Evolutionary conservation across 2,329 filamentous ascomycete species (phyloP).

Genomic region (Ophiostoma sp.): DNA sequence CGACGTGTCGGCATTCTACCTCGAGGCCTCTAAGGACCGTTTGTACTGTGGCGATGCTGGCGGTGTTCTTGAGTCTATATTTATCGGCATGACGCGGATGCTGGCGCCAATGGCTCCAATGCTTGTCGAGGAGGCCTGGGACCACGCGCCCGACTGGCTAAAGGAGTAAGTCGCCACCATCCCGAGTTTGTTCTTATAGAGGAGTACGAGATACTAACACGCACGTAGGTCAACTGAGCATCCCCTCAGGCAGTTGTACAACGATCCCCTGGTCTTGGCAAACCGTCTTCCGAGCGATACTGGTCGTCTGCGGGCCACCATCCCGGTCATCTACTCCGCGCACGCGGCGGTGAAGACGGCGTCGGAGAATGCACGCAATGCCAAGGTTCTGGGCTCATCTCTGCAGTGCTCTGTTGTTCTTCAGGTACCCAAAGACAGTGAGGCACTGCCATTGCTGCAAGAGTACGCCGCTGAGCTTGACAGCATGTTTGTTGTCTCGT

Average conservation of each 20-base stretch:
- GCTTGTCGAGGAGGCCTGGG: conserved; percentile 87
- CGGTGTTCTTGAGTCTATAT: conserved; percentile 65
- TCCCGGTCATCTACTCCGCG: conserved; percentile 53
- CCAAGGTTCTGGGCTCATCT: conserved; percentile 75
- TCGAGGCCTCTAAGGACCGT: conserved; percentile 88
- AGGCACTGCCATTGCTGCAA: conserved; percentile 40
- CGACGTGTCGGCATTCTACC: conserved; percentile 89
- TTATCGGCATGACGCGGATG: conserved; percentile 73
- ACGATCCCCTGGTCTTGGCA: conserved; percentile 45
- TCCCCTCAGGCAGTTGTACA: conserved; percentile 53
- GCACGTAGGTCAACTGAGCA: conserved; percentile 35
- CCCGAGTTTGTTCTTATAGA: not conserved
- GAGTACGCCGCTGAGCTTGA: conserved; percentile 54
- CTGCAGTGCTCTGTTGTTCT: conserved; percentile 73
- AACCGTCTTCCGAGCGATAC: conserved; percentile 45
- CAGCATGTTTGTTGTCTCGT: conserved; percentile 69
- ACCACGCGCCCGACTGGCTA: conserved; percentile 68
- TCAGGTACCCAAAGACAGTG: conserved; percentile 41
- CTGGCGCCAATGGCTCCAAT: conserved; percentile 78
- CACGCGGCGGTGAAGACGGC: conserved; percentile 70
- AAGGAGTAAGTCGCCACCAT: conserved; percentile 38
- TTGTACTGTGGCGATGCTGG: conserved; percentile 78
- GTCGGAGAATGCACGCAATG: conserved; percentile 69
- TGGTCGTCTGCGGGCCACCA: conserved; percentile 43
- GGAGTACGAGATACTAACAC: conserved; percentile 16